Base-by-base conservation (phyloP, 495 filamentous ascomycete genomes). In the Talaromyces stipitatus region DNA sequence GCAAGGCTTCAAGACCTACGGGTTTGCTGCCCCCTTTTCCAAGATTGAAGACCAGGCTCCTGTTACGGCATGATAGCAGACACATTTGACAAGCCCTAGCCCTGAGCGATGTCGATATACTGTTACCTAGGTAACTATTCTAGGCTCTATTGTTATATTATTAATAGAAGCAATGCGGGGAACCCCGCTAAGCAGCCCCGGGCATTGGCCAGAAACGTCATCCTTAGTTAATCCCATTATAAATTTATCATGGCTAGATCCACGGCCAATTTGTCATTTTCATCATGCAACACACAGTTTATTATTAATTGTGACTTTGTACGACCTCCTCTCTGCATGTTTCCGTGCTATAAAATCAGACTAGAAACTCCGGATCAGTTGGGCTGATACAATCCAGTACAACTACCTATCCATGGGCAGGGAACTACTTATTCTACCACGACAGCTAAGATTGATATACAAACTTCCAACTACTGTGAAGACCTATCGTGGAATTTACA, bases 1-100 rank as follows among this genome's bases (percentile, higher is more conserved):
- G 11, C 59, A 68, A 41, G 72, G 73, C 8, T 70, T 69, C 24
- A 61, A 67, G 58, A 66, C 64, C 7, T 75, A 75, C 58, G 73
- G 69, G 2, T 74, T 70, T 59, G 72, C 66, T 2, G 66, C 66
- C 9, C 66, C 64, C 8, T 69, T 69, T 43, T 46, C 58, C 28
- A 38, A 41, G 12, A 33, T 56, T 58, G 11, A 33, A 55, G 28
- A 57, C 62, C 10, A 43, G 60, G 50, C 59, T 64, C 14, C 60
- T 60, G 41, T 20, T 50, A 23, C 5, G 22, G 43, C 43, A 24
- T 46, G n/a, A n/a, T n/a, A n/a, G n/a, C n/a, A n/a, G n/a, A n/a
- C n/a, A n/a, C n/a, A n/a, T n/a, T n/a, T n/a, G n/a, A n/a, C n/a
- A n/a, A n/a, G n/a, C n/a, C n/a, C n/a, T n/a, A n/a, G n/a, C n/a